Evolutionary conservation across 192 early-diverging fungal genomes (phyloP).

Genomic region (Coemansia sp.): DNA sequence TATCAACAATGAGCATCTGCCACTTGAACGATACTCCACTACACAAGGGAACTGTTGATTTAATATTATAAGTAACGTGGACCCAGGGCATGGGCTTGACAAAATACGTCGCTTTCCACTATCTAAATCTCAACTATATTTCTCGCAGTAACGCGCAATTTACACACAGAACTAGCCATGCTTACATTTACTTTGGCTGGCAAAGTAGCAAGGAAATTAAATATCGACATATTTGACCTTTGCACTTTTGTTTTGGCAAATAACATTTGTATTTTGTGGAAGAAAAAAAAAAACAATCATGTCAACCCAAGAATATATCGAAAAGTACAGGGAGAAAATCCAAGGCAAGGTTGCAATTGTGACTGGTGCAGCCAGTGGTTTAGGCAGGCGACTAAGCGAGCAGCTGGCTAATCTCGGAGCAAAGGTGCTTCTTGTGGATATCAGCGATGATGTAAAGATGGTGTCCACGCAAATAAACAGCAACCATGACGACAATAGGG

Average conservation of each 20-base stretch:
- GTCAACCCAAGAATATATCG: conserved; percentile 7
- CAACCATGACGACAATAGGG: neutral
- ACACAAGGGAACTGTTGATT: too few species aligned
- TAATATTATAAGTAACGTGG: too few species aligned
- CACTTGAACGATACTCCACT: too few species aligned
- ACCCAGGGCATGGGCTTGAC: too few species aligned
- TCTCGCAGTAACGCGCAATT: too few species aligned
- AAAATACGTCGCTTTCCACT: too few species aligned
- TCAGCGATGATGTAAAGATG: conserved; percentile 15
- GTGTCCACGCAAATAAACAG: conserved; percentile 26
- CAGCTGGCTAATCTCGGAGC: conserved; percentile 16
- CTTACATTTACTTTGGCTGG: too few species aligned
- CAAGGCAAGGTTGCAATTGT: conserved; percentile 39
- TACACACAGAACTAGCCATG: too few species aligned
- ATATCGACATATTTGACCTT: neutral
- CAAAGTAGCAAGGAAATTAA: too few species aligned
- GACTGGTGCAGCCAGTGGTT: conserved; percentile 49
- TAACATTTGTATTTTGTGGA: too few species aligned
- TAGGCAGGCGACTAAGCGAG: conserved; percentile 35
- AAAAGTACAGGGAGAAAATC: conserved; percentile 24
- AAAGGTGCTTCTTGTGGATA: conserved; percentile 40
- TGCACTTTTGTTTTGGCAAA: neutral
- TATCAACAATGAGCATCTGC: too few species aligned
- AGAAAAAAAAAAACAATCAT: neutral
- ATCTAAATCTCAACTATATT: too few species aligned